phyloP scores from a whole-genome alignment of 305 asterid species.

The Fraxinus latifolia region DNA sequence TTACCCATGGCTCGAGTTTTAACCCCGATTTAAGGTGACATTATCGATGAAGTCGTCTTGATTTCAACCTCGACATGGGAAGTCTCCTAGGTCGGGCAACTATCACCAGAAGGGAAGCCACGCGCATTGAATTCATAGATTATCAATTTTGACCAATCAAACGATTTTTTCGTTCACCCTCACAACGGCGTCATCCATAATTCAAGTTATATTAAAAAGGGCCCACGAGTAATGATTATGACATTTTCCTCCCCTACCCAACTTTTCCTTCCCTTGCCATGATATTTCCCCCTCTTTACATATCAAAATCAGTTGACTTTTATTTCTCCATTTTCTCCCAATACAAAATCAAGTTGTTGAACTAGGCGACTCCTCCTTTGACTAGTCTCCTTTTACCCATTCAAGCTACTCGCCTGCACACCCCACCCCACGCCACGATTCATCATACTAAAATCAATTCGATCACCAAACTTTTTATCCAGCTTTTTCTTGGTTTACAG shows the following conservation, averaged over 20 bases:
- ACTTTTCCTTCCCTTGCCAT: background rate
- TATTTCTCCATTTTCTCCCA: background rate
- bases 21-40: background rate
- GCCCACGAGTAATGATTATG: background rate
- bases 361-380: constrained; percentile 19
- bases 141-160: background rate
- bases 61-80: background rate
- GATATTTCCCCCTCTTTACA: background rate
- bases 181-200: background rate
- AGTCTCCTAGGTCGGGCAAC: background rate
- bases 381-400: constrained; percentile 20
- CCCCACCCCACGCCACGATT: background rate
- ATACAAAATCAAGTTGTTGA: constrained; percentile 14
- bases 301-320: constrained; percentile 22
- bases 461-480: background rate
- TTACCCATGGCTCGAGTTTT: background rate
- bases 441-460: background rate
- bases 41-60: background rate
- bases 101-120: background rate
- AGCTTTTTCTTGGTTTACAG: background rate
- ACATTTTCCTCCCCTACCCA: background rate
- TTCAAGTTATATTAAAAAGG: background rate
- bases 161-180: background rate
- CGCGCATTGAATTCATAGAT: background rate
- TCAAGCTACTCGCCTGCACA: constrained; percentile 13